These are phyloP conservation scores for Schizosaccharomyces pombe DNA, from an alignment of 805 yeast species.

Conservation along the genomic window DNA sequence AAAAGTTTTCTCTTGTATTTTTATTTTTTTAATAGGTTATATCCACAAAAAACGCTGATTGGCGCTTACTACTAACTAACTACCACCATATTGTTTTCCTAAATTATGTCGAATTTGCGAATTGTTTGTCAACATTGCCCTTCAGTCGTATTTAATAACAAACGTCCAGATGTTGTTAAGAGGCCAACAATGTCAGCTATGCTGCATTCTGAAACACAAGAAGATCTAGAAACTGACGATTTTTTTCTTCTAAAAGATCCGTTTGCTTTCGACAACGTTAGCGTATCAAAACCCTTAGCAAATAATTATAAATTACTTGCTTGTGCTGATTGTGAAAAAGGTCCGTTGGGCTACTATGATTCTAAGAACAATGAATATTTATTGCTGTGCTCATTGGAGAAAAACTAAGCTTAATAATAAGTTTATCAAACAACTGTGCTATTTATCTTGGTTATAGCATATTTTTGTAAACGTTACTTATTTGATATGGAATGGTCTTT, in stretches of 20 bases:
- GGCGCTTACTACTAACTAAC: too few species aligned
- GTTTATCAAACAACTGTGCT: too few species aligned
- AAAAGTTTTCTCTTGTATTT: too few species aligned
- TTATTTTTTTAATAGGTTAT: too few species aligned
- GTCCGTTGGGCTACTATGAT: slow-evolving; percentile 11
- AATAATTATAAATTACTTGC: slow-evolving; percentile 10
- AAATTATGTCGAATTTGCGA: too few species aligned
- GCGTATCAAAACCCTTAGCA: slow-evolving; percentile 9
- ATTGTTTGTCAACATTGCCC: background rate
- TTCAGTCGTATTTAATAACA: background rate
- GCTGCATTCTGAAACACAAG: background rate
- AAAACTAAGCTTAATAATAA: background rate
- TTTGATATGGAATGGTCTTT: too few species aligned
- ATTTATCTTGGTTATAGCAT: too few species aligned
- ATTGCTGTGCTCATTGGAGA: background rate
- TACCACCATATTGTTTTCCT: too few species aligned
- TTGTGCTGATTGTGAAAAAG: slow-evolving; percentile 12
- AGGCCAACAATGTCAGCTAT: background rate
- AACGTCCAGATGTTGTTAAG: background rate
- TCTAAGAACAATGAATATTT: background rate
- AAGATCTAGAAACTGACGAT: background rate
- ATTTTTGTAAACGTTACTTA: too few species aligned
- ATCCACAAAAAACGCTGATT: too few species aligned
- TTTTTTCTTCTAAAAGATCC: slow-evolving; percentile 10
- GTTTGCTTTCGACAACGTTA: slow-evolving; percentile 11